phyloP scores from a whole-genome alignment of 2,329 filamentous ascomycete species.

The Arthrobotrys megalospora region DNA sequence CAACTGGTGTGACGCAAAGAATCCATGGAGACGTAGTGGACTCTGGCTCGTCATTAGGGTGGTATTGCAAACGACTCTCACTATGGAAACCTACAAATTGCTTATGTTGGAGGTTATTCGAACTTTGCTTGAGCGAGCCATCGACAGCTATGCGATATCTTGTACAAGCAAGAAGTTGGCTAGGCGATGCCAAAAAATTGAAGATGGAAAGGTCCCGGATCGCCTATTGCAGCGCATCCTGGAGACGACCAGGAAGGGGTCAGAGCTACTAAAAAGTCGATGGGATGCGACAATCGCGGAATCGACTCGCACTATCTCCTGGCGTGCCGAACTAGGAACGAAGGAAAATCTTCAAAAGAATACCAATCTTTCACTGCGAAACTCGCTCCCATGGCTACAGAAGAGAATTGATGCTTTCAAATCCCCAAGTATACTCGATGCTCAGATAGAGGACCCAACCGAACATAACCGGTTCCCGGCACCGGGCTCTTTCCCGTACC shows the following conservation, averaged over 20 bases:
- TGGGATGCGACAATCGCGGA: slow-evolving; percentile 5
- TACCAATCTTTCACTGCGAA: slow-evolving; percentile 10
- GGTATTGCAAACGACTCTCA: slow-evolving; percentile 68
- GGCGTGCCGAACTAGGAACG: neutral
- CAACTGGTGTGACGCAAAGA: slow-evolving; percentile 65
- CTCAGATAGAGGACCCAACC: slow-evolving; percentile 27
- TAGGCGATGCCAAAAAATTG: slow-evolving; percentile 69
- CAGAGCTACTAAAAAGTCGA: neutral
- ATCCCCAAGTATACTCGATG: too few relatives aligned
- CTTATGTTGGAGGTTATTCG: slow-evolving; percentile 66
- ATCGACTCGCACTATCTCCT: slow-evolving; percentile 13
- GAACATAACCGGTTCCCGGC: neutral
- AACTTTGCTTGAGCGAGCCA: slow-evolving; percentile 65
- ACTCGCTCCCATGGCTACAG: slow-evolving; percentile 5
- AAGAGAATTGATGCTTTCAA: slow-evolving; percentile 18
- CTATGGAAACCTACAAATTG: slow-evolving; percentile 26
- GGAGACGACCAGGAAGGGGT: neutral
- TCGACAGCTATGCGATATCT: slow-evolving; percentile 20
- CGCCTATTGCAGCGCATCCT: neutral
- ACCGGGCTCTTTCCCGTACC: neutral
- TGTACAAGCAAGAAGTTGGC: slow-evolving; percentile 63
- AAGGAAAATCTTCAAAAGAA: neutral
- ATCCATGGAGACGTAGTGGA: slow-evolving; percentile 70
- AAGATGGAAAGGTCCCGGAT: slow-evolving; percentile 68
- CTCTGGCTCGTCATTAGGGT: slow-evolving; percentile 74